Conservation (phyloP, 2,329 filamentous ascomycete genomes). For the Ustilaginoidea virens region DNA sequence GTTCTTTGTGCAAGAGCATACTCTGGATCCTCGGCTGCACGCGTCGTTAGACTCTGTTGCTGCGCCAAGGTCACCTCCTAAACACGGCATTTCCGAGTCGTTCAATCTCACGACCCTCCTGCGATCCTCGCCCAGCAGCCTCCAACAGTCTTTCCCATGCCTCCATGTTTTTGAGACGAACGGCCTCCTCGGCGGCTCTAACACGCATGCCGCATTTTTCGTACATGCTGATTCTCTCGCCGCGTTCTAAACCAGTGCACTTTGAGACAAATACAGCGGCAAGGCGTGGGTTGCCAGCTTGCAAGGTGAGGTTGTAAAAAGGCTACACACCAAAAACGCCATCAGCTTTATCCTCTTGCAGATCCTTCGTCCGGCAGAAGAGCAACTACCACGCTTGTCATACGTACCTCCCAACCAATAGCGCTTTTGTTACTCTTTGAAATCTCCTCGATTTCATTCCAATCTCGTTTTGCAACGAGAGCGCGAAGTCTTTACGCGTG, state of each 20-base stretch:
- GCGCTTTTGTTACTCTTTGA: conserved; percentile 67
- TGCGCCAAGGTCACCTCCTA: conserved; percentile 21
- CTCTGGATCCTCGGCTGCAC: no score
- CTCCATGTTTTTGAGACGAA: conserved; percentile 63
- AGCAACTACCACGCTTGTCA: no score
- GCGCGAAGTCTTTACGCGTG: conserved; percentile 79
- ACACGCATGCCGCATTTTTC: conserved; percentile 84
- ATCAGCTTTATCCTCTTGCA: not conserved
- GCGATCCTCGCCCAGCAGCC: conserved; percentile 54
- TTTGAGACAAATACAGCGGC: conserved; percentile 78
- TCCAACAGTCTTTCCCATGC: conserved; percentile 58
- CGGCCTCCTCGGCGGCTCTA: conserved; percentile 83
- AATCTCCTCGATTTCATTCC: conserved; percentile 82
- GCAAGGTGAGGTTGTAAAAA: conserved; percentile 79
- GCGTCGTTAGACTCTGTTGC: no score
- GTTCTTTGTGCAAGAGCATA: no score
- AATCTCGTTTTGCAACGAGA: conserved; percentile 78
- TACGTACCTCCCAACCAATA: conserved; percentile 84
- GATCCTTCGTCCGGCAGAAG: no score
- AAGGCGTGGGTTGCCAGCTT: conserved; percentile 78
- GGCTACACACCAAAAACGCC: conserved; percentile 34
- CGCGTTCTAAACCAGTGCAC: conserved; percentile 53
- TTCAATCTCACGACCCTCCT: conserved; percentile 66
- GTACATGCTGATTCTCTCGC: conserved; percentile 78
- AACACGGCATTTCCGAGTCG: conserved; percentile 50